Percentiles rank a stretch among this genome's conserved stretches.
These are phyloP conservation scores for Neofusicoccum parvum DNA, from an alignment of 2,329 filamentous ascomycete genomes.

Conservation along the genomic window DNA sequence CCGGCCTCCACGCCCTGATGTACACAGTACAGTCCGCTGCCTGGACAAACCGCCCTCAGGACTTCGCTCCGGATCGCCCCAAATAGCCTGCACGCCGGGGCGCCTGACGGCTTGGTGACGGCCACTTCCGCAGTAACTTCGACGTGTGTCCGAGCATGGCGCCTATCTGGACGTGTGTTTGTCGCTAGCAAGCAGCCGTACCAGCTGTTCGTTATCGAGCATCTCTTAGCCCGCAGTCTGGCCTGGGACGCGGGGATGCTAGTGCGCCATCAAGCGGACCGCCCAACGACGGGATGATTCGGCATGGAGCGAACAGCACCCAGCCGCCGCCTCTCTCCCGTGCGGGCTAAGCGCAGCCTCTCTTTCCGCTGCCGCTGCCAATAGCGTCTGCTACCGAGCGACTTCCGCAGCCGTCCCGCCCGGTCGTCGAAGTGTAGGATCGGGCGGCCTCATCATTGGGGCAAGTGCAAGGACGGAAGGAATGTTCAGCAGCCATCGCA, in stretches of 20 bases:
- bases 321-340: neutral
- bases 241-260: neutral
- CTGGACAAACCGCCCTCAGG: neutral
- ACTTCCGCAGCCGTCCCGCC: neutral
- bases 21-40: neutral
- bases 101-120: neutral
- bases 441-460: neutral
- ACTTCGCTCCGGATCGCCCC: conserved; percentile 1
- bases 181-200: neutral
- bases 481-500: neutral
- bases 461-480: neutral
- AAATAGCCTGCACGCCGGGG: neutral
- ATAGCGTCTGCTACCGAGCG: neutral
- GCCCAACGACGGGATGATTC: neutral
- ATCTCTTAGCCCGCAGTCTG: neutral
- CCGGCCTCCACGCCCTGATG: neutral
- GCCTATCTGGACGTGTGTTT: neutral
- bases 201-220: neutral
- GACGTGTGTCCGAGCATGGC: neutral
- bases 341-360: too few relatives aligned
- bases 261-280: neutral
- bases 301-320: neutral
- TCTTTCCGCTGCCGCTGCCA: neutral
- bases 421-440: neutral
- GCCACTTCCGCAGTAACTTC: neutral